Conservation (phyloP, 2,329 filamentous ascomycete species). For the Ophiostoma ulmi region DNA sequence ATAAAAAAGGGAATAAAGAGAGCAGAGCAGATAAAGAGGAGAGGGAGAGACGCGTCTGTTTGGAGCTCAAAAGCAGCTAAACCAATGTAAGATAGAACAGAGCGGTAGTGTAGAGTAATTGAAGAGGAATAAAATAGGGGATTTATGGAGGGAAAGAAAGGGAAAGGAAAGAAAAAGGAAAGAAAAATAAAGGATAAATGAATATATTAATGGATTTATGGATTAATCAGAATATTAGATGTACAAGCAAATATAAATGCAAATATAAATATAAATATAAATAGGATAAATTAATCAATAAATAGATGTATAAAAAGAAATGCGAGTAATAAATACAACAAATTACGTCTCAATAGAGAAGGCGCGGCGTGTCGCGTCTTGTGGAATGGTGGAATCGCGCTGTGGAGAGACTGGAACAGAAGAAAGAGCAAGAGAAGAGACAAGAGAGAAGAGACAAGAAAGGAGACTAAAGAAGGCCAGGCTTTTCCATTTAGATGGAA, state of each 20-base stretch:
- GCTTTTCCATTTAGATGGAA: too few relatives aligned
- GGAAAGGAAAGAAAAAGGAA: not conserved
- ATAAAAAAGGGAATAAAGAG: conserved; percentile 4
- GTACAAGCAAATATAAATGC: not conserved
- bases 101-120: not conserved
- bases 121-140: conserved; percentile 7
- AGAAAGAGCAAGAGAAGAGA: not conserved
- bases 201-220: not conserved
- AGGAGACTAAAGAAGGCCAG: not conserved
- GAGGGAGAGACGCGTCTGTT: not conserved
- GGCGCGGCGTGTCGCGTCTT: conserved; percentile 5
- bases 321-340: not conserved
- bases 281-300: too few relatives aligned
- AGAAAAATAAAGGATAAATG: not conserved
- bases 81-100: not conserved
- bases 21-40: not conserved
- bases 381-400: conserved; percentile 2
- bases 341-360: not conserved
- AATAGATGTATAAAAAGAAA: too few relatives aligned
- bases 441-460: too few relatives aligned
- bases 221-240: not conserved
- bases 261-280: not conserved
- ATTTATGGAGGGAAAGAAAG: not conserved
- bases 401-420: not conserved
- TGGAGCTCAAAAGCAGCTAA: conserved; percentile 10